Conservation (phyloP, 2,329 filamentous ascomycete species). For the Pestalotiopsis sp. region DNA sequence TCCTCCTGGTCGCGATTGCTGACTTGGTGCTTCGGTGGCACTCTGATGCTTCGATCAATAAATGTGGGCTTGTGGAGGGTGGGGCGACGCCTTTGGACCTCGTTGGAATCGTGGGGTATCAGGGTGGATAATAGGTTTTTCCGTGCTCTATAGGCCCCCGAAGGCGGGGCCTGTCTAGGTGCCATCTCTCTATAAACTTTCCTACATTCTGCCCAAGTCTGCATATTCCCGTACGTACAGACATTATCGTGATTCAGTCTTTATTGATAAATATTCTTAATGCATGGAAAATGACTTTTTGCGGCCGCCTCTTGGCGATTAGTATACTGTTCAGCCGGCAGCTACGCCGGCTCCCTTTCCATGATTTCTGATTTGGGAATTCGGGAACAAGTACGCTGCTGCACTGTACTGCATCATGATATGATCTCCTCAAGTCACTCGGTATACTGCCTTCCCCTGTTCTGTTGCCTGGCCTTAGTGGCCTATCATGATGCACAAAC, state of each 20-base stretch:
- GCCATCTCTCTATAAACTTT: background rate
- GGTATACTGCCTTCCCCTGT: background rate
- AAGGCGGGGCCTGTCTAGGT: background rate
- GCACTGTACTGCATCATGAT: background rate
- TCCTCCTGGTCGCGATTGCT: conserved; percentile 2
- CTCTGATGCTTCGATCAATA: background rate
- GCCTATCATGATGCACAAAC: background rate
- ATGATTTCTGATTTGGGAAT: too few relatives aligned
- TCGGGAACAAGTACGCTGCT: background rate
- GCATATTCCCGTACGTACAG: background rate
- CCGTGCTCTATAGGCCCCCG: background rate
- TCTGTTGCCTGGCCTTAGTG: background rate
- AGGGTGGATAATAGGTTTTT: conserved; percentile 4
- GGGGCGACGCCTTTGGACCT: background rate
- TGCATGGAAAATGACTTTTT: too few relatives aligned
- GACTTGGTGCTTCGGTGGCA: background rate
- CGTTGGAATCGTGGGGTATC: background rate
- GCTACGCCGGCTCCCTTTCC: too few relatives aligned
- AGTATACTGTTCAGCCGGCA: too few relatives aligned
- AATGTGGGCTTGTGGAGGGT: conserved; percentile 3
- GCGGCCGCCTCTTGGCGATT: too few relatives aligned
- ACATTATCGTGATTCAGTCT: too few relatives aligned
- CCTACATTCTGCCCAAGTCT: background rate
- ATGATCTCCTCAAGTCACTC: background rate
- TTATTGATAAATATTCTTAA: too few relatives aligned